Base-by-base conservation (phyloP, 805 yeast species). In the Saturnispora gosingensis region DNA sequence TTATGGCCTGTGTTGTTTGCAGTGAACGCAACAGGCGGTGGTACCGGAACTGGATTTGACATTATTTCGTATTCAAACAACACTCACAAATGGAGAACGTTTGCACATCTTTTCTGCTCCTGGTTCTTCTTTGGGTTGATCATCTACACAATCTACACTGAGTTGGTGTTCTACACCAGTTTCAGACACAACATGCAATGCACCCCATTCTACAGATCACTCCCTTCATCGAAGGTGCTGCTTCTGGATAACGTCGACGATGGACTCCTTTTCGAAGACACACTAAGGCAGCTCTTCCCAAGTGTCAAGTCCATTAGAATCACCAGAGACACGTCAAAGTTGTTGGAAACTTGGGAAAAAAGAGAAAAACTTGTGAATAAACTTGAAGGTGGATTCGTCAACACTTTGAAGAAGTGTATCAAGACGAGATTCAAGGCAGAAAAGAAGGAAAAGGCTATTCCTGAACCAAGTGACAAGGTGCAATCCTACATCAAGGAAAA, bases 171-270 rank as follows among this genome's bases (percentile, higher is more conserved):
- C 67, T 86, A 85, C 65, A 73, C 78, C 30, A 74, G 85, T 8
- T 79, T 83, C 58, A 80, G 89, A 72, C 93, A 86, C 57, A 83
- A 83, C 24, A 58, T 81, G 40, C 89, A 84, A 68, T 75, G 87
- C 35, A 78, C 88, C 30, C 91, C 93, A 15, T 67, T 80, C 54
- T 83, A 83, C 60, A 84, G 85, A 60, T 81, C 88, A 1, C 62
- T 84, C 56, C 69, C 82, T 36, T 78, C 87, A 16, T 80, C 89
- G 3, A 77, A 85, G 61, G 85, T 95, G 2, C 68, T 90, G 52
- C 72, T 89, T 49, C 69, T 90, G 54, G 81, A 88, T 22, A 86
- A 85, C 55, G 68, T 88, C 45, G 81, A 85, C 4, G 70, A 74
- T 4, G 69, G 65, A 1, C 67, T 72, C 22, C 50, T 59, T 7